phyloP scores from a whole-genome alignment of 257 asterid genomes.

The Petunia axillaris region DNA sequence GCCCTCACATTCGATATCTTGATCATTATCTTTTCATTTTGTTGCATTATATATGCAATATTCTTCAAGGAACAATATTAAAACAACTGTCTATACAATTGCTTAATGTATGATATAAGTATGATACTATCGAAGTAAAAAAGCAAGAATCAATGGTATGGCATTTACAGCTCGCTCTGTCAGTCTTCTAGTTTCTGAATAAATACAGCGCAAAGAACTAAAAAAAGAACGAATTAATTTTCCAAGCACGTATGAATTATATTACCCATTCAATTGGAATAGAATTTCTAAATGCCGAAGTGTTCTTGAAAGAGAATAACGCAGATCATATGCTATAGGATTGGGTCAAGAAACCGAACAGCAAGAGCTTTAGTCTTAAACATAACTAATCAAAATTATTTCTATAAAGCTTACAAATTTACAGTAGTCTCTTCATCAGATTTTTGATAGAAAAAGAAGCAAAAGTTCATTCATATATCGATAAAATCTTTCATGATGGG shows the following conservation, averaged over 20 bases:
- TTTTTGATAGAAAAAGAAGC: neutral
- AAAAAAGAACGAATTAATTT: neutral
- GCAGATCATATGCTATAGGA: neutral
- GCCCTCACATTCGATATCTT: conserved; percentile 84
- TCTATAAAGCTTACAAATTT: conserved; percentile 6
- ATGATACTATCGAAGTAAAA: neutral
- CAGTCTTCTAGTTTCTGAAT: neutral
- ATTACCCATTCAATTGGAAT: neutral
- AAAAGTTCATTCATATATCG: conserved; percentile 31
- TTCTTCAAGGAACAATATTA: conserved; percentile 71
- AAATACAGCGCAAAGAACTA: neutral
- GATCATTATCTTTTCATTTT: conserved; percentile 61
- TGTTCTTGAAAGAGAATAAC: neutral
- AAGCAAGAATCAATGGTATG: too few relatives aligned
- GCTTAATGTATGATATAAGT: neutral
- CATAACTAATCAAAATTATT: neutral
- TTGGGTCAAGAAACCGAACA: neutral
- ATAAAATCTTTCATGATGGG: conserved; percentile 79
- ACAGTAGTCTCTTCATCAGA: neutral
- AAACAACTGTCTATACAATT: neutral
- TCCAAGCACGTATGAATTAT: neutral
- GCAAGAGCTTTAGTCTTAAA: neutral
- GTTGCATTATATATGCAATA: conserved; percentile 62
- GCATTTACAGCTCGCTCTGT: neutral
- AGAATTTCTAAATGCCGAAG: neutral